These are phyloP conservation scores for Poronia punctata DNA, from an alignment of 495 filamentous ascomycete species.

Conservation along the genomic window DNA sequence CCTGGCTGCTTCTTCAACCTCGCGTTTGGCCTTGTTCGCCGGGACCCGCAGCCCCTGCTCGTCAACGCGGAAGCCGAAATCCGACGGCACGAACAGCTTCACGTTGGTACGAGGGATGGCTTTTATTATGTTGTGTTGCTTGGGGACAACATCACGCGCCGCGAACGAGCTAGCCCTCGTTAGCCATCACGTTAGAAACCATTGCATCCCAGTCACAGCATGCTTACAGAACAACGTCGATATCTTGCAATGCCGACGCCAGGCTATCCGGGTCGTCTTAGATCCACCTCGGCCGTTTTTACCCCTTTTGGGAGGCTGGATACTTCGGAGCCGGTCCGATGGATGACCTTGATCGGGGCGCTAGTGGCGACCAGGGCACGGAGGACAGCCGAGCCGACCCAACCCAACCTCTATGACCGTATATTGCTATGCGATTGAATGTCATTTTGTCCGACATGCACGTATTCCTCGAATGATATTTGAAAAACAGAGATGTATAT, in stretches of 20 bases:
- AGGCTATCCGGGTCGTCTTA: constrained; percentile 15
- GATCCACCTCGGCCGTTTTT: constrained; percentile 9
- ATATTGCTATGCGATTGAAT: constrained; percentile 20
- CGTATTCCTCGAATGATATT: too few species aligned
- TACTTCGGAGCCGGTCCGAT: constrained; percentile 17
- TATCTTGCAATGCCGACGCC: constrained; percentile 11
- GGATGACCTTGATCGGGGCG: constrained; percentile 18
- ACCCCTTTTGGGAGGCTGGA: constrained; percentile 16
- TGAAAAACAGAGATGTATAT: too few species aligned
- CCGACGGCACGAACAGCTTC: constrained; percentile 21
- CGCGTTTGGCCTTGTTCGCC: constrained; percentile 14
- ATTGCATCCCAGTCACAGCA: not conserved
- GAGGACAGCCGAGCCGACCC: constrained; percentile 18
- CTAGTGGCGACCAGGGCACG: constrained; percentile 13
- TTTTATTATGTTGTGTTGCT: constrained; percentile 18
- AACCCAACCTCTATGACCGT: constrained; percentile 24
- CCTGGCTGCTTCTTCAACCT: constrained; percentile 17
- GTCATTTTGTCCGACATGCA: constrained; percentile 29
- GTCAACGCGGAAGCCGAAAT: constrained; percentile 13
- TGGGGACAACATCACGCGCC: constrained; percentile 11
- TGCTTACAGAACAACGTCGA: constrained; percentile 20
- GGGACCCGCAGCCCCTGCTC: constrained; percentile 13
- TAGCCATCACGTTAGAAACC: not conserved
- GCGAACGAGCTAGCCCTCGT: constrained; percentile 14
- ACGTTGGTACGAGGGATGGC: constrained; percentile 17